Evolutionary conservation across 495 filamentous ascomycete genomes (phyloP), one percentile per base, ranked within the genome.

Genomic region (Penicillium mononematosum): DNA sequence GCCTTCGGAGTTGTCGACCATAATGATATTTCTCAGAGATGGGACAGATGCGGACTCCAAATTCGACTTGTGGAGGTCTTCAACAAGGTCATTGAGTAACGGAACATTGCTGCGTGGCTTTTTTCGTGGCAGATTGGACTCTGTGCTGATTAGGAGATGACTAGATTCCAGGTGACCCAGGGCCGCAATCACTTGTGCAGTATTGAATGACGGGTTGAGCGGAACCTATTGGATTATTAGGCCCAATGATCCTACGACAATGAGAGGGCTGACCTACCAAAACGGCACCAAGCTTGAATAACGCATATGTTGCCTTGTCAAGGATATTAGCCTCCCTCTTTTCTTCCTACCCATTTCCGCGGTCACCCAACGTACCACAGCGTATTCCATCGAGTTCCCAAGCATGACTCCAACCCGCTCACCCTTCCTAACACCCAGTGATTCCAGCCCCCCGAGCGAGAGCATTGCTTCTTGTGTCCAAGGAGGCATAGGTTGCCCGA

Each of bases 231-330:
- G 4, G 5, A 7, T 31, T 5, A 6, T 19, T 39, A 19, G 19
- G 34, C 9, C 11, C 3, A 32, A 53, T 63, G 14, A 12, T 8
- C 25, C 16, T 27, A 14, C 2, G 4, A 27, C 19, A 5, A 38
- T 9, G 27, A 49, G 49, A 38, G 32, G 36, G 2, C 1, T 42
- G 6, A 59, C 77, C 45, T 71, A 88, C 92, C 55, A 97, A 76
- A 47, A 97, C 86, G 43, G 90, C 94, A 16, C 94, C 94, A 3
- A 97, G 80, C 70, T 98, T 97, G 71, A 94, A 96, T 20, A 96
- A 59, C 5, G 91, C 91, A 73, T 98, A 97, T 22, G 88, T 95
- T 16, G 83, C 71, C 69, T 86, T 53, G 11, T 2, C 29, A 19
- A 1, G 2, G 16, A 5, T 17, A 24, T 55, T 4, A 55, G 44